These are phyloP conservation scores for Lojkania enalia DNA, from an alignment of 2,329 filamentous ascomycete genomes.

Conservation along the genomic window DNA sequence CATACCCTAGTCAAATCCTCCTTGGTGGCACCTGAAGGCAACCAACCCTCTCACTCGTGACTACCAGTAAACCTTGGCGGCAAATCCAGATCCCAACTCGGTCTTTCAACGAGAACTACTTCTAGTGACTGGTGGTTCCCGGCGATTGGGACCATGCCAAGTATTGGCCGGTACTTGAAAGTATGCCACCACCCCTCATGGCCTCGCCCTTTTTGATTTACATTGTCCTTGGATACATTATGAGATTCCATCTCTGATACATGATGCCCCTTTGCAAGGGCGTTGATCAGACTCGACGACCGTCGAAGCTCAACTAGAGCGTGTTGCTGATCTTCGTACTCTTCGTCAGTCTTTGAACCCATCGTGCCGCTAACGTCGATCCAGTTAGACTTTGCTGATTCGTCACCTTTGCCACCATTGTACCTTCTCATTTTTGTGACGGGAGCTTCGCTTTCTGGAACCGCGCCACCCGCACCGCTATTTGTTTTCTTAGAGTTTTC, in stretches of 20 bases:
- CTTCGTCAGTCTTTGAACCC: constrained; percentile 32
- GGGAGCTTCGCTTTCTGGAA: constrained; percentile 52
- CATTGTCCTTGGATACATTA: constrained; percentile 20
- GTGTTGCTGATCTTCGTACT: constrained; percentile 41
- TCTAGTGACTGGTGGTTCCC: constrained; percentile 58
- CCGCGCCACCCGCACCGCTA: constrained; percentile 60
- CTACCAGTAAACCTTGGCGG: constrained; percentile 62
- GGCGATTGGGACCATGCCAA: constrained; percentile 68
- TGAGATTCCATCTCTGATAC: constrained; percentile 9
- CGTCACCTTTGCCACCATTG: constrained; percentile 43
- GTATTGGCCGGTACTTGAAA: constrained; percentile 90
- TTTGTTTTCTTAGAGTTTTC: constrained; percentile 33
- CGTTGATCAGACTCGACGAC: constrained; percentile 14
- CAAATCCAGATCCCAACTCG: constrained; percentile 79
- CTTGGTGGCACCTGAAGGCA: too few species aligned
- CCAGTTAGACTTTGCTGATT: constrained; percentile 29
- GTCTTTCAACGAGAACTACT: constrained; percentile 85
- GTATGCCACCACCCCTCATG: constrained; percentile 70
- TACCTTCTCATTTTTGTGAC: constrained; percentile 55
- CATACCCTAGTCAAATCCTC: too few species aligned
- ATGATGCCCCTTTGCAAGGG: too few species aligned
- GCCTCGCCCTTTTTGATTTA: constrained; percentile 24
- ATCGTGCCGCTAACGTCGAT: constrained; percentile 29
- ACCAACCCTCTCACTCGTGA: constrained; percentile 41
- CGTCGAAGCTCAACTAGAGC: constrained; percentile 33